Base-by-base conservation (phyloP, 257 asterid genomes). In the Gynochthodes officinalis region DNA sequence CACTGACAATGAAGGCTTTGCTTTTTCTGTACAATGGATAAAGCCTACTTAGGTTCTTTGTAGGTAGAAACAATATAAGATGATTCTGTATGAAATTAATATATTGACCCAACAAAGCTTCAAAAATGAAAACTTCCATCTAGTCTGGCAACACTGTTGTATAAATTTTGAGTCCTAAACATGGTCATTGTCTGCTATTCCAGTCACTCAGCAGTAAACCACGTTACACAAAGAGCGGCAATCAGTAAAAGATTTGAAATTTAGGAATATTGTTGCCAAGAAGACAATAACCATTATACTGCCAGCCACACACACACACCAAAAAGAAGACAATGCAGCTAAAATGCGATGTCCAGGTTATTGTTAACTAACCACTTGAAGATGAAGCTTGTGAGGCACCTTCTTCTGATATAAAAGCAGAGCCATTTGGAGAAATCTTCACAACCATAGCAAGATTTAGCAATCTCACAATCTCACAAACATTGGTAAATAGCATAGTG, bases 381-480 rank as follows among this genome's bases (percentile, higher is more conserved):
- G 92, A 85, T 48, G 90, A 82, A 72, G 79, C 87, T 75, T 81
- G 86, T 53, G 86, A 79, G 77, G 91, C 67, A 63, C 84, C 82
- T 65, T 82, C 77, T 73, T 79, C 93, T 30, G 72, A 83, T 66
- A 78, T 83, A 48, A 89, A 73, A 76, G 97, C 88, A 59, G 86
- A 79, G 60, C 97, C 95, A 82, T 92, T 95, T 77, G 87, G 90
- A 68, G 89, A 79, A 80, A 81, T 93, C 97, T 95, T 82, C 69
- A 77, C 25, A 75, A 71, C 73, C 49, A 74, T 59, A 23, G 71
- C 67, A 74, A 69, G 49, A 52, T 16, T 76, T 69, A 61, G 57
- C 64, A 39, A 42, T 35, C 79, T 37, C 55, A 69, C 64, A 39
- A 42, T 35, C 79, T 37, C 55, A 69, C 49, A 65, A 63, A 33